Base-by-base conservation (phyloP, 2,329 filamentous ascomycete species). In the Xylariales sp. region DNA sequence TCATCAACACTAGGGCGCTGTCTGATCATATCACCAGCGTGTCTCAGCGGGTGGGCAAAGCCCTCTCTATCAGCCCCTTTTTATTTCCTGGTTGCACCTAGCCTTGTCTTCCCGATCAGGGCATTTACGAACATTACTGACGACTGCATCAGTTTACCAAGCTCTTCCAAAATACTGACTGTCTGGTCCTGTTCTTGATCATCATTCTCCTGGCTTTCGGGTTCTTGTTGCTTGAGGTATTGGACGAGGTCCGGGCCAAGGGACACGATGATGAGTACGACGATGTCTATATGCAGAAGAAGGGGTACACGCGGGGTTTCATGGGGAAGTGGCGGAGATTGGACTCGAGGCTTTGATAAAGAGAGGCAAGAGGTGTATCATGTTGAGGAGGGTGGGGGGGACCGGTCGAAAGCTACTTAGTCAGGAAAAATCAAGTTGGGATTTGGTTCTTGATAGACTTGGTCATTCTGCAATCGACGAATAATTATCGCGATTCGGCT, bases 61-160 rank as follows among this genome's bases (percentile, higher is more conserved):
- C 24, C 24, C n/a, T 8, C n/a, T 8, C 24, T 27, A 27, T 8
- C 7, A 27, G 24, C n/a, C 24, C 24, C n/a, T n/a, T n/a, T n/a
- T n/a, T n/a, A n/a, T n/a, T n/a, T 8, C 24, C 24, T 27, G 24
- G 6, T n/a, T n/a, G 24, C 21, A 18, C 15, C 5, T 29, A 9
- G 3, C 24, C 36, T 8, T 2, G 9, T n/a, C 7, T 34, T 10
- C 14, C 19, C 16, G 5, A 42, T n/a, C 1, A 6, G 5, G 8
- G 15, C 12, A 3, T 33, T n/a, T n/a, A n/a, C n/a, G n/a, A n/a
- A n/a, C n/a, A n/a, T n/a, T n/a, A n/a, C n/a, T n/a, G n/a, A n/a
- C n/a, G n/a, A n/a, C n/a, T n/a, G n/a, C n/a, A n/a, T n/a, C n/a
- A 43, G 41, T 43, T 20, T 14, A 14, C 29, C 3, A 34, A 27